phyloP scores from a whole-genome alignment of 768 basidiomycete species.

The Agrocybe pediades region DNA sequence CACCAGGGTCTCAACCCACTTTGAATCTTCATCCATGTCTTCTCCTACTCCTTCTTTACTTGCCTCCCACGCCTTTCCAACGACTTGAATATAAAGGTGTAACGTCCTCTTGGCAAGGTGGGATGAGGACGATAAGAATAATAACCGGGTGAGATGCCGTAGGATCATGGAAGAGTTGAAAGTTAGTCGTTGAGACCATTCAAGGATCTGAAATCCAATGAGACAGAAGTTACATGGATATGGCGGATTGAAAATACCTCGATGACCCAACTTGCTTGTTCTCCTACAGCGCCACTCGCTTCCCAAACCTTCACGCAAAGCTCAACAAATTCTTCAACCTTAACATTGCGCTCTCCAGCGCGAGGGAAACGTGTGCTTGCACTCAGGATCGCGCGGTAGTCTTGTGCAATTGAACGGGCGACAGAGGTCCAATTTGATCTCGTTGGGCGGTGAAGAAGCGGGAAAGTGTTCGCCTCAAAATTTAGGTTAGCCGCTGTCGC shows the following conservation, averaged over 20 bases:
- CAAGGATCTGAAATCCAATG: slow-evolving; percentile 62
- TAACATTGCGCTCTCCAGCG: slow-evolving; percentile 76
- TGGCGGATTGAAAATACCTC: no score
- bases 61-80: slow-evolving; percentile 80
- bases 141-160: slow-evolving; percentile 80
- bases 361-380: slow-evolving; percentile 75
- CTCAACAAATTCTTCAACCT: slow-evolving; percentile 85
- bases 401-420: slow-evolving; percentile 66
- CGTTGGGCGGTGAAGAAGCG: slow-evolving; percentile 26
- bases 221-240: no score
- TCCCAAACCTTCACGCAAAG: slow-evolving; percentile 84
- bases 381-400: slow-evolving; percentile 70
- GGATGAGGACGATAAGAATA: slow-evolving; percentile 46
- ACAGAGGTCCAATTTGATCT: slow-evolving; percentile 59
- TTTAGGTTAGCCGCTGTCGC: not conserved
- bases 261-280: slow-evolving; percentile 77
- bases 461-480: slow-evolving; percentile 2
- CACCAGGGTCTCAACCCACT: slow-evolving; percentile 79
- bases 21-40: slow-evolving; percentile 63
- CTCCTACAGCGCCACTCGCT: slow-evolving; percentile 68
- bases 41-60: slow-evolving; percentile 37
- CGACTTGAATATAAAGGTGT: slow-evolving; percentile 80
- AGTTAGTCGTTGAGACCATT: slow-evolving; percentile 93
- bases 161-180: slow-evolving; percentile 89
- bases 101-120: slow-evolving; percentile 71